Base-by-base conservation (phyloP, 495 filamentous ascomycete species). In the Penicillium roqueforti region DNA sequence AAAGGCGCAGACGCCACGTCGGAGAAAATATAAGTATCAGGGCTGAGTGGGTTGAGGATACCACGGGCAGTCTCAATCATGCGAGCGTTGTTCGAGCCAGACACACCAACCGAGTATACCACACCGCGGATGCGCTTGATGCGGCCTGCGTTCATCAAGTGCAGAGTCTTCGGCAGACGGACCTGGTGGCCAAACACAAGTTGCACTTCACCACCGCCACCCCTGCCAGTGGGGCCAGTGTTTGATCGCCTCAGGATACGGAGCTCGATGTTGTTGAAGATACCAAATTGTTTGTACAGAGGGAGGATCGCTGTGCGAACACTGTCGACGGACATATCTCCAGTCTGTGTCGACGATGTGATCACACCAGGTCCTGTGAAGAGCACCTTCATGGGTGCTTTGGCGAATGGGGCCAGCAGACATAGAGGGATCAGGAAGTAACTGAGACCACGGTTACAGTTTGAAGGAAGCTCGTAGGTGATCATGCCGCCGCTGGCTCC, bases 341-440 rank as follows among this genome's bases (percentile, higher is more conserved):
- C 91, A 0, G 79, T 77, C 20, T 79, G 75, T 5, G 91, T 96
- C 1, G 89, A 83, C 29, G 85, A 83, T 1, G 95, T 97, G 59
- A 97, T 95, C n/a, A 95, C 92, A 39, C 95, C 95, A 1, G 89
- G 84, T 0, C 95, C 95, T 13, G 85, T 83, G 61, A 99, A 90
- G 6, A 91, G 77, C 10, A 97, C 87, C 60, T 92, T 92, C 59
- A 99, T 79, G 32, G 88, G 83, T 7, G 83, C 78, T 66, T 99
- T 97, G 25, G 88, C 85, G 71, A 99, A 99, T 0, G 95, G 93
- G 0, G 93, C 93, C 13, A 99, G 78, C 2, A 97, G 79, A 59
- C 90, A 93, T 4, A 99, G 79, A 8, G 89, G 88, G 34, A 97
- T 72, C 55, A 97, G 80, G 76, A 90, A 97, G 76, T 95, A 99